phyloP scores from a whole-genome alignment of 805 yeast genomes.

The Tetrapisispora fleetii region DNA sequence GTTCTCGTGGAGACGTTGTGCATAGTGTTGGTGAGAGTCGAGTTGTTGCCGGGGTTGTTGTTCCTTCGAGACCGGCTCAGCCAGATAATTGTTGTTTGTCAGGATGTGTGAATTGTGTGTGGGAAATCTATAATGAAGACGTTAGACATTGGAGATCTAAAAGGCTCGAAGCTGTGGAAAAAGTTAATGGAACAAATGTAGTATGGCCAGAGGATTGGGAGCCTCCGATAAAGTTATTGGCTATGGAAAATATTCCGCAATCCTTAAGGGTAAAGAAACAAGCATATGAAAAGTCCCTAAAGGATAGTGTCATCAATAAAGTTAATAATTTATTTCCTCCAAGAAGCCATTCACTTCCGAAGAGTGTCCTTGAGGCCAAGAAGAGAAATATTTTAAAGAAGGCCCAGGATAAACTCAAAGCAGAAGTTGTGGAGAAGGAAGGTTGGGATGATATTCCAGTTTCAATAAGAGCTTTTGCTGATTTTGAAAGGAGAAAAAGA shows the following conservation, averaged over 20 bases:
- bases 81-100: constrained; percentile 98
- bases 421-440: constrained; percentile 21
- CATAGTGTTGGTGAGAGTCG: constrained; percentile 11
- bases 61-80: constrained; percentile 76
- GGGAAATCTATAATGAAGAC: constrained; percentile 90
- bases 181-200: constrained; percentile 33
- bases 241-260: constrained; percentile 36
- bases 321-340: constrained; percentile 27
- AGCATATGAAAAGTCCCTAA: not conserved
- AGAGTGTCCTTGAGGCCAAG: constrained; percentile 28
- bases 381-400: constrained; percentile 9
- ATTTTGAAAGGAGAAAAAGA: constrained; percentile 62
- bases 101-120: constrained; percentile 93
- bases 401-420: constrained; percentile 3
- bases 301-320: constrained; percentile 5
- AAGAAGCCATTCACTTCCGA: constrained; percentile 22
- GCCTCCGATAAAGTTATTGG: constrained; percentile 39
- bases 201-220: constrained; percentile 61
- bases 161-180: constrained; percentile 50
- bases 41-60: constrained; percentile 51
- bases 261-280: constrained; percentile 3
- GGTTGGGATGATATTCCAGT: constrained; percentile 58
- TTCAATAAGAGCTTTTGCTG: constrained; percentile 72
- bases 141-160: constrained; percentile 65
- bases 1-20: constrained; percentile 33